Percentiles rank a stretch among this genome's conserved stretches.
Evolutionary conservation across 2,329 filamentous ascomycete genomes (phyloP).

Genomic region (Claviceps monticola): DNA sequence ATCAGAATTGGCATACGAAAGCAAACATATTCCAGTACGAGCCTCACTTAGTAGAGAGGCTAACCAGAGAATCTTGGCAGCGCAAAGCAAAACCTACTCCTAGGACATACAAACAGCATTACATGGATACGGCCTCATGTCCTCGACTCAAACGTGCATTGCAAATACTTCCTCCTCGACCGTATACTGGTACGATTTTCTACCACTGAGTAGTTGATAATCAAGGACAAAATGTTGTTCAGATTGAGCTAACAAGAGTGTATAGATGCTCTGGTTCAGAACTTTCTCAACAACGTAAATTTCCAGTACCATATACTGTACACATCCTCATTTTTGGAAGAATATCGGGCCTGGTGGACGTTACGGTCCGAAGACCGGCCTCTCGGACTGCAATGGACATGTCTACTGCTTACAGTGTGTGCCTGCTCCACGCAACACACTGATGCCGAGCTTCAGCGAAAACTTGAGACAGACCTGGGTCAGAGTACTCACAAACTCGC

Average conservation of each 20-base stretch:
- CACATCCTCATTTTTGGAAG: slow-evolving; percentile 20
- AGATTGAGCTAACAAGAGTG: background rate
- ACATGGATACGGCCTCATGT: slow-evolving; percentile 10
- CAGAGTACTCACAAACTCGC: slow-evolving; percentile 15
- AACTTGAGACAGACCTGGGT: slow-evolving; percentile 18
- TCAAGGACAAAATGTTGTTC: too few relatives aligned
- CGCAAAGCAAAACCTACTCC: slow-evolving; percentile 8
- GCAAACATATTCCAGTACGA: background rate
- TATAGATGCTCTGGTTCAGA: slow-evolving; percentile 22
- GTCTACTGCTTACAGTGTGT: slow-evolving; percentile 23
- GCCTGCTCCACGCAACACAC: slow-evolving; percentile 23
- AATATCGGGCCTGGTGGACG: slow-evolving; percentile 23
- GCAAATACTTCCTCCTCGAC: slow-evolving; percentile 17
- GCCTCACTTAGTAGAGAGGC: background rate
- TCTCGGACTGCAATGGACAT: slow-evolving; percentile 24
- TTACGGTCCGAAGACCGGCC: slow-evolving; percentile 15
- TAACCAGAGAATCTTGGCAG: background rate
- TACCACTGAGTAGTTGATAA: background rate
- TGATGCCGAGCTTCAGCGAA: slow-evolving; percentile 16
- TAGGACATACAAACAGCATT: slow-evolving; percentile 11
- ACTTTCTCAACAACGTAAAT: slow-evolving; percentile 24
- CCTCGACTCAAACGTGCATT: slow-evolving; percentile 19
- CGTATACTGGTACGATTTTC: slow-evolving; percentile 18
- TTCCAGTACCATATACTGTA: slow-evolving; percentile 27
- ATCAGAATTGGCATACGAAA: background rate